Base-by-base conservation (phyloP, 768 basidiomycete genomes). In the Lactarius hengduanensis region DNA sequence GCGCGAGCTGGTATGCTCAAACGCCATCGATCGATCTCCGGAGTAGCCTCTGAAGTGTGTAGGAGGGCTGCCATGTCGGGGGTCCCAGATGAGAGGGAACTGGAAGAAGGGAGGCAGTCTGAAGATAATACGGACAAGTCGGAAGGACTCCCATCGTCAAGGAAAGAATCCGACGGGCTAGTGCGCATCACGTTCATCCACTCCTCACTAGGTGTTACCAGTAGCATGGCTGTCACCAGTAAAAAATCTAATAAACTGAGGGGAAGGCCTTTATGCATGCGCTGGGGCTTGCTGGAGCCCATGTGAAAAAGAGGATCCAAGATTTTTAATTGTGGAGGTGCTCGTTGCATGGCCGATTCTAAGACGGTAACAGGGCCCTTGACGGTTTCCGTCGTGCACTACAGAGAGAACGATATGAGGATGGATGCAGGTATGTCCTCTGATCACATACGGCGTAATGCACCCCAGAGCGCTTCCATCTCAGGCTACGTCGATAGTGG, bases 201-300 rank as follows among this genome's bases (percentile, higher is more conserved):
- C 59, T 89, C 88, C 62, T 90, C 86, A 10, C 82, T 77, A 62
- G 89, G 87, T 0, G 89, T 91, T 30, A 88, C 82, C 38, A 91
- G 79, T 3, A 92, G 76, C 36, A 91, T 78, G 9, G 87, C 79
- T 4, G 90, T 90, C 58, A 87, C 78, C 59, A 92, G 74, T 11
- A 92, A 80, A 73, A 90, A 86, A 75, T 92, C 91, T 38, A 91
- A 79, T 8, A 92, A 79, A n/a, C 83, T 74, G 41, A 86, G 76
- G 11, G 89, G 86, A 18, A 92, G 84, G 22, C 88, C 89, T 34
- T 82, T 80, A 72, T 89, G 84, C 36, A 83, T 81, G n/a, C 81
- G 76, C 72, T 86, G 82, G 5, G 83, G 79, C 4, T 83, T 80
- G 34, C 73, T 73, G 1, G 79, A 73, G 57, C 86, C 83, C 65